These are phyloP conservation scores for Candolleomyces efflorescens DNA, from an alignment of 768 basidiomycete genomes.

Conservation along the genomic window DNA sequence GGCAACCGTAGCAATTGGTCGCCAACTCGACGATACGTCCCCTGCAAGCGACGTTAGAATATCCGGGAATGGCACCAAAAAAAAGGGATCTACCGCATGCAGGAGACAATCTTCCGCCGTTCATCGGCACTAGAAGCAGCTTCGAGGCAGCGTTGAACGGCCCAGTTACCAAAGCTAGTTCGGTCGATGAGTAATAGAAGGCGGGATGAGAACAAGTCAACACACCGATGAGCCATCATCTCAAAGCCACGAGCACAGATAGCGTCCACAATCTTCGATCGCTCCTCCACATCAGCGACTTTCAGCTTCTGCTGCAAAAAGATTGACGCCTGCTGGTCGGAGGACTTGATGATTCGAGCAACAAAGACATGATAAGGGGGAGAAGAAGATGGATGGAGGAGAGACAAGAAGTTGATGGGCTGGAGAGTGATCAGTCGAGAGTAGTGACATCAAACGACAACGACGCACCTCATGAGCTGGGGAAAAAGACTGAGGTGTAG, in stretches of 20 bases:
- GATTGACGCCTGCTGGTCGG: slow-evolving; percentile 88
- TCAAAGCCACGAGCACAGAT: slow-evolving; percentile 82
- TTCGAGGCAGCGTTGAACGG: slow-evolving; percentile 83
- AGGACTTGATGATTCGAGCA: slow-evolving; percentile 80
- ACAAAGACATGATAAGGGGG: slow-evolving; percentile 84
- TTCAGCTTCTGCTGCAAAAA: slow-evolving; percentile 90
- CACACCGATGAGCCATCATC: slow-evolving; percentile 87
- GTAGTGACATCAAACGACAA: slow-evolving; percentile 14
- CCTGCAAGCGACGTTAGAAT: slow-evolving; percentile 28
- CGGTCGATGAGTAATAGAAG: slow-evolving; percentile 5
- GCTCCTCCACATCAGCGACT: slow-evolving; percentile 73
- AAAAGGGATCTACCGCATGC: slow-evolving; percentile 62
- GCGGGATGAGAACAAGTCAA: neutral
- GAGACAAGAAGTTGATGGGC: slow-evolving; percentile 87
- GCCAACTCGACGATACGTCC: slow-evolving; percentile 84
- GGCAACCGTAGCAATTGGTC: slow-evolving; percentile 86
- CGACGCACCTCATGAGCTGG: slow-evolving; percentile 48
- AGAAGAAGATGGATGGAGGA: slow-evolving; percentile 80
- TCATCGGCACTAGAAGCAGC: slow-evolving; percentile 73
- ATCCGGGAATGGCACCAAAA: neutral
- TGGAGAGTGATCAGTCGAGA: slow-evolving; percentile 25
- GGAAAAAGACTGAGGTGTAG: slow-evolving; percentile 19
- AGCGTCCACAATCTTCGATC: slow-evolving; percentile 82
- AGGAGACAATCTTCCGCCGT: slow-evolving; percentile 74
- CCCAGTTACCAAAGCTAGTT: slow-evolving; percentile 86